Base-by-base conservation (phyloP, 768 basidiomycete species). In the Amanita fuliginea region DNA sequence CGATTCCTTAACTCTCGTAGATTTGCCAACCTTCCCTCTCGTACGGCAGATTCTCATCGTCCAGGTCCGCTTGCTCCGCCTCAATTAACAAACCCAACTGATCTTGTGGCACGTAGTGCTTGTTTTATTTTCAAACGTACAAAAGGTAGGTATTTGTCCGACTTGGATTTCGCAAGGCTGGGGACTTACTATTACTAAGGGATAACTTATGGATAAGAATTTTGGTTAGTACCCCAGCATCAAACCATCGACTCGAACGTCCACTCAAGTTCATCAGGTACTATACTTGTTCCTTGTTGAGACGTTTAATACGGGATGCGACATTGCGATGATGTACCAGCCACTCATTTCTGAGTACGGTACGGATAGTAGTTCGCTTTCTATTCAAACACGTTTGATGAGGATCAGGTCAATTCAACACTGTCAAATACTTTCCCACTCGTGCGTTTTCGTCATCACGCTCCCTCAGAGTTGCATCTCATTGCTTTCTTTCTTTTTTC, bases 301-400 rank as follows among this genome's bases (percentile, higher is more conserved):
- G 49, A 67, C 70, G 0, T 47, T 67, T 1, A 74, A 74, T 50
- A 72, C 73, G 2, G 71, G 56, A 4, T 68, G 66, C 52, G 67
- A 71, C 54, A 70, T 75, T 46, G 64, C 61, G 5, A 67, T 74
- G 57, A 66, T 75, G 57, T 76, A 69, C 44, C 67, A 76, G 51
- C 72, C 73, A 0, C 61, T 76, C 1, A 71, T 76, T 19, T 43
- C 60, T 26, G 57, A 70, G 51, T 75, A 67, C 39, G 70, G 71
- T 68, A 37, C 3, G 62, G 30, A 13, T 11, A 9, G 21, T 10
- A 14, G 16, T 4, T 42, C 46, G 9, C 26, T 4, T 10, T 26
- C 9, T n/a, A 5, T 13, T 32, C 30, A 18, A 18, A 28, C 18
- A 39, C 41, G 46, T 32, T 46, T 43, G 4, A 42, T 18, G 5